Conservation (phyloP, 768 basidiomycete genomes). For the Boletus eberwhitei region DNA sequence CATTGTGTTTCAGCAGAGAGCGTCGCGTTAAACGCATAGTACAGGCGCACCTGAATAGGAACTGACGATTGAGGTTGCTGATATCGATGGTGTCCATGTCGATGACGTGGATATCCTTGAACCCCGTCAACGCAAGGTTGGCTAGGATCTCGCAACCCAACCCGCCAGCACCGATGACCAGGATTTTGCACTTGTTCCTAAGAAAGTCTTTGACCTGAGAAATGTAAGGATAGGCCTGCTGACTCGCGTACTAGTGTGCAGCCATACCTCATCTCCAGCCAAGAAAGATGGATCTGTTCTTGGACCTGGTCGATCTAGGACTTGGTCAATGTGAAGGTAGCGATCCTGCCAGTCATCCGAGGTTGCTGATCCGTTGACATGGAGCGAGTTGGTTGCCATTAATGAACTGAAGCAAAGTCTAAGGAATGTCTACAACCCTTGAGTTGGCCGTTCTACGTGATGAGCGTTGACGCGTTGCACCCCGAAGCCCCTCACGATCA, state of each 20-base stretch:
- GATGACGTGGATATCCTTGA: conserved; percentile 98
- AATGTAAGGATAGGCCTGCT: not conserved
- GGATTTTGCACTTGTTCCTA: conserved; percentile 79
- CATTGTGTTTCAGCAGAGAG: not conserved
- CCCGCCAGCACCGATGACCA: conserved; percentile 97
- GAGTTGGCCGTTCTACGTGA: conserved; percentile 1
- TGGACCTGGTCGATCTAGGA: conserved; percentile 83
- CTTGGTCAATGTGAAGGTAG: conserved; percentile 82
- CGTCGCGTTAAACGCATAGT: not conserved
- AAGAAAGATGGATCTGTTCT: conserved; percentile 82
- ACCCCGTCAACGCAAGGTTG: conserved; percentile 93
- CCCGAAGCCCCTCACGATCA: conserved; percentile 1
- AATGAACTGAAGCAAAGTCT: conserved; percentile 10
- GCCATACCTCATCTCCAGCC: conserved; percentile 75
- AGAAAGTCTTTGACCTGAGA: conserved; percentile 84
- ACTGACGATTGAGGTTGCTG: conserved; percentile 97
- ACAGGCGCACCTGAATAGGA: conserved; percentile 79
- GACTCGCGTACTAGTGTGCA: not conserved
- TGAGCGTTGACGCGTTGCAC: not conserved
- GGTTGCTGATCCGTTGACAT: conserved; percentile 36
- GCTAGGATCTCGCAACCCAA: conserved; percentile 97
- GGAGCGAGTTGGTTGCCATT: conserved; percentile 23
- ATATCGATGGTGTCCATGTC: conserved; percentile 99
- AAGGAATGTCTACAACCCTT: conserved; percentile 12
- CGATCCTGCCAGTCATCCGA: conserved; percentile 54